These are phyloP conservation scores for Endogone sp. DNA, from an alignment of 192 early-diverging fungal genomes.

Conservation along the genomic window DNA sequence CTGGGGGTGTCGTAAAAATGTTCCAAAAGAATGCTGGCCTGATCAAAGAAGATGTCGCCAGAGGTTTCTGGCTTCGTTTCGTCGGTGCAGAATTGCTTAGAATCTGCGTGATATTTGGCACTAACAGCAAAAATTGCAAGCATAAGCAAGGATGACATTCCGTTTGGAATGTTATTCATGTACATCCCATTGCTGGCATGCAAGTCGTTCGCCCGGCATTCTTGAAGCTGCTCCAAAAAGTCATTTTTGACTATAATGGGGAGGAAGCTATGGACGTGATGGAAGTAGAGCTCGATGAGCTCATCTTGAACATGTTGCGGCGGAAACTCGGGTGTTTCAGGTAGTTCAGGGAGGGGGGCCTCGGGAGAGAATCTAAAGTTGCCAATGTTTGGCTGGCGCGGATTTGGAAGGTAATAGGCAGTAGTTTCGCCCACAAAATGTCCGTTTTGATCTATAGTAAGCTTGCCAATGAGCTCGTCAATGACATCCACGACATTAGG, in stretches of 20 bases:
- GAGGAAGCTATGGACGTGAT: constrained; percentile 25
- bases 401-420: not conserved
- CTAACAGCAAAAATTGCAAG: constrained; percentile 25
- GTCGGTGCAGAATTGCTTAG: constrained; percentile 4
- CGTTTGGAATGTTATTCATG: not conserved
- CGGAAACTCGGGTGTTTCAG: not conserved
- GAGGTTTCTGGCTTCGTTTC: constrained; percentile 8
- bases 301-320: constrained; percentile 6
- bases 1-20: constrained; percentile 52
- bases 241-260: constrained; percentile 26
- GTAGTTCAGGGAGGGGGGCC: constrained; percentile 2
- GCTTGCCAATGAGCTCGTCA: not conserved
- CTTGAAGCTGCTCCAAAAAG: constrained; percentile 13
- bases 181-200: not conserved
- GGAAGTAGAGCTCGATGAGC: constrained; percentile 30
- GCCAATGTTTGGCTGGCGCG: not conserved
- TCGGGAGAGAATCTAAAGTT: not conserved
- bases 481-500: not conserved
- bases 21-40: constrained; percentile 53
- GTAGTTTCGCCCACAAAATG: constrained; percentile 18
- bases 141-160: constrained; percentile 17
- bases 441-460: not conserved
- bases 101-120: constrained; percentile 19
- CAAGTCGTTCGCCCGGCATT: not conserved
- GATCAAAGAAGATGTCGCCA: constrained; percentile 40